phyloP scores from a whole-genome alignment of 306 rosid genomes.

The Begonia loranthoides region DNA sequence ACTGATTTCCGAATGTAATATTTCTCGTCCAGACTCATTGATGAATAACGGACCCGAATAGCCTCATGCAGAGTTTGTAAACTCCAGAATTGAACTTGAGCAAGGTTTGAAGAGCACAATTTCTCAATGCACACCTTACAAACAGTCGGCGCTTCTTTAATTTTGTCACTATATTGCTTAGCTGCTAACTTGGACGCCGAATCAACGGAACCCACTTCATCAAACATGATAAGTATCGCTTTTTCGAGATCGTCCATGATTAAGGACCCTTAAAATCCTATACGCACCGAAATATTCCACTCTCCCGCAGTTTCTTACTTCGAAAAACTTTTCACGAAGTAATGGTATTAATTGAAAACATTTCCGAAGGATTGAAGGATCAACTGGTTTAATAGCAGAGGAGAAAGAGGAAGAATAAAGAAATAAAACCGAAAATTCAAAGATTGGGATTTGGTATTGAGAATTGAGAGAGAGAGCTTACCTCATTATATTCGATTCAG shows the following conservation, averaged over 20 bases:
- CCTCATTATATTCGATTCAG: conserved; percentile 17
- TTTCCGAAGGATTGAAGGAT: too few relatives aligned
- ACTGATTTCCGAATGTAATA: conserved; percentile 55
- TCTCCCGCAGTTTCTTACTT: conserved; percentile 11
- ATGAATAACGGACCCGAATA: conserved; percentile 51
- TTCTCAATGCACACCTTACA: conserved; percentile 66
- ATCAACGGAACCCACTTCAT: conserved; percentile 56
- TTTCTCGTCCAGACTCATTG: conserved; percentile 59
- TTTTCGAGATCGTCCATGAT: conserved; percentile 85
- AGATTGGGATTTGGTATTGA: background rate
- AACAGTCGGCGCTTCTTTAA: conserved; percentile 50
- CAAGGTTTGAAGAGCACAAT: conserved; percentile 48
- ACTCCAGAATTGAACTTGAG: conserved; percentile 90
- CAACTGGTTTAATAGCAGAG: too few relatives aligned
- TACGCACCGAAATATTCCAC: conserved; percentile 5
- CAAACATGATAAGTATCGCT: conserved; percentile 72
- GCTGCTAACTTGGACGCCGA: conserved; percentile 58
- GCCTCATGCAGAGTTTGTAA: conserved; percentile 75
- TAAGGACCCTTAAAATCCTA: too few relatives aligned
- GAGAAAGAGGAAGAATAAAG: too few relatives aligned
- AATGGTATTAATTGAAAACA: too few relatives aligned
- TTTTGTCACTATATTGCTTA: conserved; percentile 45
- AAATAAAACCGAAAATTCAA: too few relatives aligned
- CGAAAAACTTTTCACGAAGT: too few relatives aligned
- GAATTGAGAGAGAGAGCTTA: conserved; percentile 21